phyloP scores from a whole-genome alignment of 2,329 filamentous ascomycete species.

The Colletotrichum tanaceti region DNA sequence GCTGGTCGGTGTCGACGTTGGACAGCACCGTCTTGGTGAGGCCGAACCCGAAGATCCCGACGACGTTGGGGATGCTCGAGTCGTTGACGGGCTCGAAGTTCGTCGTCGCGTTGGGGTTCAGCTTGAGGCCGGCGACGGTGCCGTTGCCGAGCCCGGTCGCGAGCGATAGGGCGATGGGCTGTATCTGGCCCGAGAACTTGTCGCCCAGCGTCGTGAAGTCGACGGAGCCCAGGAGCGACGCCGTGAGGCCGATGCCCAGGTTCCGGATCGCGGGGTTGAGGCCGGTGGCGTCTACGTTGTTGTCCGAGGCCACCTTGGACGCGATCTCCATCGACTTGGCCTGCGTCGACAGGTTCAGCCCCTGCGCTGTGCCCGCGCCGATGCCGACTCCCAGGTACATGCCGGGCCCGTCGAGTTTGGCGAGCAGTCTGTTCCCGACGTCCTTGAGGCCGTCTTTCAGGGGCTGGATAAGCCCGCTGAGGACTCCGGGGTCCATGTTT shows the following conservation, averaged over 20 bases:
- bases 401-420: conserved; percentile 37
- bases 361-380: conserved; percentile 44
- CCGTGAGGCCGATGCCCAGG: conserved; percentile 46
- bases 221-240: conserved; percentile 46
- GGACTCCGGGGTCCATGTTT: conserved; percentile 19
- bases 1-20: conserved; percentile 43
- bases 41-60: conserved; percentile 47
- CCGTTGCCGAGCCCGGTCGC: conserved; percentile 44
- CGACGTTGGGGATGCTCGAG: conserved; percentile 41
- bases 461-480: conserved; percentile 30
- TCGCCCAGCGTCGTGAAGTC: conserved; percentile 40
- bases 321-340: conserved; percentile 36
- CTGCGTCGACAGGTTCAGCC: conserved; percentile 42
- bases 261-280: conserved; percentile 48
- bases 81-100: conserved; percentile 41
- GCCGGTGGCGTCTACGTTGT: conserved; percentile 46
- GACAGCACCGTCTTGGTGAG: conserved; percentile 44
- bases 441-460: conserved; percentile 35
- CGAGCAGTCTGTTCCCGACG: conserved; percentile 32
- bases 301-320: conserved; percentile 44
- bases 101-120: conserved; percentile 38
- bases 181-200: conserved; percentile 38
- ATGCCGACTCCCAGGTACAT: conserved; percentile 45
- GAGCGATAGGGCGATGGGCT: conserved; percentile 42
- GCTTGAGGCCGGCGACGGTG: conserved; percentile 43